Evolutionary conservation across 2,329 filamentous ascomycete genomes (phyloP).

Genomic region (Lachnellula occidentalis): DNA sequence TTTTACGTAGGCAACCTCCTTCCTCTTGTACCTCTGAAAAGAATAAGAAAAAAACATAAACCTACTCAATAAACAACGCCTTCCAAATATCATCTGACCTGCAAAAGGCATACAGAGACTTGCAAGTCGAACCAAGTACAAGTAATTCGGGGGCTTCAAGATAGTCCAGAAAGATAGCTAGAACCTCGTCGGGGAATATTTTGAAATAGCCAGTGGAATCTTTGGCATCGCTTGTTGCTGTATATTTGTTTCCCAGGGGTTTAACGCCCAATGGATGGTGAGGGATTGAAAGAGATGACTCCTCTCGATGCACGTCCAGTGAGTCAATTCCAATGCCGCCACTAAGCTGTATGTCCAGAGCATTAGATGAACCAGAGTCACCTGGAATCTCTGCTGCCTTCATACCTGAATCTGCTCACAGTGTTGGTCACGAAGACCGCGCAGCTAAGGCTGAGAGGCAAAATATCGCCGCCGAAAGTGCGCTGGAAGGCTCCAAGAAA

Average conservation of each 20-base stretch:
- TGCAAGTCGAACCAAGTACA: constrained; percentile 70
- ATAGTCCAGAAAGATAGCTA: constrained; percentile 69
- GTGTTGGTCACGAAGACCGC: background rate
- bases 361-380: constrained; percentile 8
- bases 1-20: too few relatives aligned
- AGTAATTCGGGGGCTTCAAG: constrained; percentile 60
- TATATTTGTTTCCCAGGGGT: constrained; percentile 78
- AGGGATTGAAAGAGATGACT: constrained; percentile 53
- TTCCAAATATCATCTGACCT: constrained; percentile 87
- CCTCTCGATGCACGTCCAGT: constrained; percentile 33
- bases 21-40: background rate
- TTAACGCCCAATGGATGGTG: constrained; percentile 79
- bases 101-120: constrained; percentile 80
- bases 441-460: background rate
- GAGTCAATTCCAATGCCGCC: constrained; percentile 15
- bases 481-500: background rate
- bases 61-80: constrained; percentile 76
- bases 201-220: constrained; percentile 59
- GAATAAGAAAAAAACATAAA: constrained; percentile 31
- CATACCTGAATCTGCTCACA: constrained; percentile 8
- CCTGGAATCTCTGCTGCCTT: constrained; percentile 15
- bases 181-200: constrained; percentile 71
- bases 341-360: constrained; percentile 14
- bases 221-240: constrained; percentile 61
- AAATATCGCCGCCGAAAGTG: background rate